phyloP scores from a whole-genome alignment of 2,329 filamentous ascomycete genomes.

The Microsporum audouinii region DNA sequence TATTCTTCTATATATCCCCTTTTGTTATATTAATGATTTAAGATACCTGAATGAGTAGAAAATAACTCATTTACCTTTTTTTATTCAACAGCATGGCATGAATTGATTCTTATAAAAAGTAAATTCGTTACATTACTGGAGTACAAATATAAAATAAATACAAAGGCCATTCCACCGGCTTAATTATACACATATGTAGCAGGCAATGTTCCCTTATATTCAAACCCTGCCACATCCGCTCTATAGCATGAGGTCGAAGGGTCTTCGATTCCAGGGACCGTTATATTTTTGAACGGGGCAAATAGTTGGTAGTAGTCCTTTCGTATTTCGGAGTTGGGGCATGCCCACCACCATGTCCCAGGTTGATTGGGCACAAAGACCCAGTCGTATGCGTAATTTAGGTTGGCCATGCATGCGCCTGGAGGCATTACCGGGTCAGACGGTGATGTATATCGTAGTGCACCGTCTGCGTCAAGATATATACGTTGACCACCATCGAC shows the following conservation, averaged over 20 bases:
- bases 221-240: not conserved
- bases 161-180: not conserved
- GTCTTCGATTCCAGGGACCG: not conserved
- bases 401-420: not conserved
- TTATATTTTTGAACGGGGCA: not conserved
- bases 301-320: not conserved
- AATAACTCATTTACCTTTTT: not conserved
- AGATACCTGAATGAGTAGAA: not conserved
- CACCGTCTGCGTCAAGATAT: conserved; percentile 5
- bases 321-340: not conserved
- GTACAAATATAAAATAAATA: not conserved
- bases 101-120: too few species aligned
- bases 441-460: not conserved
- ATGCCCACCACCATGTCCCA: conserved; percentile 5
- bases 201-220: not conserved
- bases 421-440: not conserved
- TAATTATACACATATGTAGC: not conserved
- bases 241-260: not conserved
- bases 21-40: not conserved
- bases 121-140: not conserved
- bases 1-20: not conserved
- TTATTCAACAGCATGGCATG: not conserved
- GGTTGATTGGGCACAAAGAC: not conserved
- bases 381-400: not conserved
- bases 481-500: conserved; percentile 3